These are phyloP conservation scores for Miscanthus lutarioriparius DNA, from an alignment of 176 grass and related monocot species.

Conservation along the genomic window DNA sequence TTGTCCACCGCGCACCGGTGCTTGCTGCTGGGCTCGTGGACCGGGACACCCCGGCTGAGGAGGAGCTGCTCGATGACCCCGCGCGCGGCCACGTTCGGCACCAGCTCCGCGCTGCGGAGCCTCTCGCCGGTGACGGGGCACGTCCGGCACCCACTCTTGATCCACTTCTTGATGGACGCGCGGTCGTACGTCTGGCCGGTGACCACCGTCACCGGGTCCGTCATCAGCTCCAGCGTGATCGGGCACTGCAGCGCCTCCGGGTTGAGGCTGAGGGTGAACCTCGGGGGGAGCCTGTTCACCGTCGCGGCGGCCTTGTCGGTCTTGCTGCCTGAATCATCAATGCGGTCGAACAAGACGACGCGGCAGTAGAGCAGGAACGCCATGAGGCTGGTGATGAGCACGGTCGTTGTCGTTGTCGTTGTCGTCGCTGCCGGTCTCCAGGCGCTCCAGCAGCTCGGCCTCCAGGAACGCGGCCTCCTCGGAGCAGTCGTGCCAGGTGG, in stretches of 20 bases:
- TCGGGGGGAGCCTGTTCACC: background rate
- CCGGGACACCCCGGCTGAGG: slow-evolving; percentile 18
- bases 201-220: slow-evolving; percentile 68
- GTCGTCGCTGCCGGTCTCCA: slow-evolving; percentile 49
- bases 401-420: slow-evolving; percentile 43
- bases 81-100: slow-evolving; percentile 61
- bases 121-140: slow-evolving; percentile 85
- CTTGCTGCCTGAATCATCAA: background rate
- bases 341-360: slow-evolving; percentile 51
- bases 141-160: slow-evolving; percentile 49
- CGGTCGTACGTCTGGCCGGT: slow-evolving; percentile 95
- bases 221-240: slow-evolving; percentile 90
- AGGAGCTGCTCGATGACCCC: slow-evolving; percentile 57
- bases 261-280: background rate
- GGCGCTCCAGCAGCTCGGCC: slow-evolving; percentile 36
- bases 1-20: slow-evolving; percentile 48
- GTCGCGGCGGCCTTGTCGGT: background rate
- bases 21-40: slow-evolving; percentile 43
- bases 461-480: slow-evolving; percentile 70
- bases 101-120: slow-evolving; percentile 47
- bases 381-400: slow-evolving; percentile 54
- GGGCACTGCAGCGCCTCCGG: slow-evolving; percentile 65
- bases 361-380: slow-evolving; percentile 74
- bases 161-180: slow-evolving; percentile 69
- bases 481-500: slow-evolving; percentile 57